Evolutionary conservation across 2,329 filamentous ascomycete genomes (phyloP).

Genomic region (Fusarium vanettenii): DNA sequence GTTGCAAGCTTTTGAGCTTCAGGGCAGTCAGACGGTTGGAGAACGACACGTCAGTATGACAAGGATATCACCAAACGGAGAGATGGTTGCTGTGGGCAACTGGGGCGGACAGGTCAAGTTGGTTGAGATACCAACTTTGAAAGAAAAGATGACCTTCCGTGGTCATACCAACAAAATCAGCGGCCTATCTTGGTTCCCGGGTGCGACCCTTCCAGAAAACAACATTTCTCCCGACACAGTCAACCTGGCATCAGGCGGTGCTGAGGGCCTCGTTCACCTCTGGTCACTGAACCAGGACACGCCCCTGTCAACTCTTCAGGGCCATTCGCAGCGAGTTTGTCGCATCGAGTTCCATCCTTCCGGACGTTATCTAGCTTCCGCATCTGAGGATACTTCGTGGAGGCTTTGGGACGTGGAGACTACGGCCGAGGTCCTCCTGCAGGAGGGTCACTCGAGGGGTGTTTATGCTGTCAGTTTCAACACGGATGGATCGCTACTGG

Average conservation of each 20-base stretch:
- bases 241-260: slow-evolving; percentile 91
- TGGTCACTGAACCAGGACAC: slow-evolving; percentile 92
- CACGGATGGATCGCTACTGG: slow-evolving; percentile 87
- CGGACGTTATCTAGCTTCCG: slow-evolving; percentile 88
- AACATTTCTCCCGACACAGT: slow-evolving; percentile 78
- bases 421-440: slow-evolving; percentile 83
- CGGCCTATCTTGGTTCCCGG: slow-evolving; percentile 90
- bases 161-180: slow-evolving; percentile 92
- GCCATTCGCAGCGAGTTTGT: slow-evolving; percentile 88
- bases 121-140: slow-evolving; percentile 83
- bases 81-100: slow-evolving; percentile 88
- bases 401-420: slow-evolving; percentile 94
- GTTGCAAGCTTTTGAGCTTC: slow-evolving; percentile 85
- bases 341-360: slow-evolving; percentile 95
- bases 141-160: slow-evolving; percentile 79
- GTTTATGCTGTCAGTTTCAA: slow-evolving; percentile 94
- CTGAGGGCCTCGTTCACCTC: slow-evolving; percentile 86
- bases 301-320: slow-evolving; percentile 82
- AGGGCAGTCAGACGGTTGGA: slow-evolving; percentile 91
- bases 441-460: slow-evolving; percentile 94
- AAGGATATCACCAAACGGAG: slow-evolving; percentile 86
- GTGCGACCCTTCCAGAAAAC: slow-evolving; percentile 77
- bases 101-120: slow-evolving; percentile 93
- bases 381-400: slow-evolving; percentile 97
- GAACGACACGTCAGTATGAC: slow-evolving; percentile 93